Evolutionary conservation across 805 yeast genomes (phyloP).

Genomic region (Brettanomyces bruxellensis): DNA sequence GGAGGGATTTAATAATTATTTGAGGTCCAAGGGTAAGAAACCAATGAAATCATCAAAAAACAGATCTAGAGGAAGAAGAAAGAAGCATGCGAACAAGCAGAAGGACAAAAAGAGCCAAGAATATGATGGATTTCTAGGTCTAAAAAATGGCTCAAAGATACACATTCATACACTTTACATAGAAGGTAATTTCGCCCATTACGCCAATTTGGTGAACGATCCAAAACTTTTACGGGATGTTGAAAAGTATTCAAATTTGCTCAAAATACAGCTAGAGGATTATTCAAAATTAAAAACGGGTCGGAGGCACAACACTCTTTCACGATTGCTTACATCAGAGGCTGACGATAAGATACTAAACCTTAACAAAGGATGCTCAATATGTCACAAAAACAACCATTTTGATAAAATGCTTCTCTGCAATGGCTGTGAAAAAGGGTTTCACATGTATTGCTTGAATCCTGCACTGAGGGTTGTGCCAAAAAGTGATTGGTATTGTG

Average conservation of each 20-base stretch:
- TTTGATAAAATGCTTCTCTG: slow-evolving; percentile 50
- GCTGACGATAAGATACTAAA: not conserved
- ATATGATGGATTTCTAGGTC: slow-evolving; percentile 9
- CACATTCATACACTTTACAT: slow-evolving; percentile 25
- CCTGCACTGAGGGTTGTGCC: slow-evolving; percentile 49
- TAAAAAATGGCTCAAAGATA: slow-evolving; percentile 11
- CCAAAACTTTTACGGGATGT: slow-evolving; percentile 4
- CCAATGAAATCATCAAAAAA: not conserved
- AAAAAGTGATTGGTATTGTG: slow-evolving; percentile 68
- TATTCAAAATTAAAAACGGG: not conserved
- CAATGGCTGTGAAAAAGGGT: slow-evolving; percentile 64
- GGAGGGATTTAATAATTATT: slow-evolving; percentile 51
- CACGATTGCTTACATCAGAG: too few species aligned
- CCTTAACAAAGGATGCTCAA: slow-evolving; percentile 10
- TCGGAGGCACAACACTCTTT: too few species aligned
- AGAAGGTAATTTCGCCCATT: slow-evolving; percentile 5
- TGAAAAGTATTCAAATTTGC: not conserved
- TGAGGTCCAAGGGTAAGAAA: slow-evolving; percentile 32
- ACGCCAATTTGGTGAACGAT: slow-evolving; percentile 6
- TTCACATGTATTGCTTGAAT: slow-evolving; percentile 58
- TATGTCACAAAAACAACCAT: slow-evolving; percentile 38
- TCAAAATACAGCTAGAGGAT: not conserved
- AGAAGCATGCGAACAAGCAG: not conserved
- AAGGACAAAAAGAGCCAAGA: slow-evolving; percentile 4
- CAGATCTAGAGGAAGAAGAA: slow-evolving; percentile 1